Base-by-base conservation (phyloP, 2,329 filamentous ascomycete genomes). In the Lachnellula cervina region DNA sequence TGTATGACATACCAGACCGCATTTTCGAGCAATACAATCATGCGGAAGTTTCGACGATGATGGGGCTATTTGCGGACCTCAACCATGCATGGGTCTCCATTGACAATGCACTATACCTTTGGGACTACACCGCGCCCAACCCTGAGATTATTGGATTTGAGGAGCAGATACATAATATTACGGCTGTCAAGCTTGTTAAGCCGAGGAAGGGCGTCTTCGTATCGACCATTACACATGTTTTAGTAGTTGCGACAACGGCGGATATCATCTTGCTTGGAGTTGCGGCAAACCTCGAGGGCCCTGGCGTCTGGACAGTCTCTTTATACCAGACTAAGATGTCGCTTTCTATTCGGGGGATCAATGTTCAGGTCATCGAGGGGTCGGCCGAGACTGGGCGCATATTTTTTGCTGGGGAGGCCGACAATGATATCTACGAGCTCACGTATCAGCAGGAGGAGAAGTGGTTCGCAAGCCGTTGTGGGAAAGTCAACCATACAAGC, bases 371-470 rank as follows among this genome's bases (percentile, higher is more conserved):
- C 46, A 91, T 99, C 63, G 85, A 86, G 21, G 90, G 88, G 16
- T 94, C 92, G 0, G 73, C 76, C 2, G 84, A 86, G 19, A 88
- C 84, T 21, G 95, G 95, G 8, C 88, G 94, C 59, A 94, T 99
- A 62, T 99, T 99, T 77, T 96, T 97, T 68, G 86, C 88, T 43
- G 90, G 91, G 38, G 81, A 80, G 50, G 81, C 79, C 50, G 89
- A 93, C 62, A 90, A 90, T 61, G 92, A 97, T 65, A 84, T 99
- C 48, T 90, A 94, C 70, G 94, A 99, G 73, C 81, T 99, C 52
- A 92, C 88, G 64, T 99, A 99, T 70, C 93, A 97, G 72, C 91
- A 96, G 68, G 91, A 97, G 71, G 94, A 99, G 73, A 88, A 89
- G 65, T 99, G 94, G 94, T 99, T 99, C 69, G 87, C 89, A 52